These are phyloP conservation scores for Mycocentrospora acerina DNA, from an alignment of 2,329 filamentous ascomycete species.

Conservation along the genomic window DNA sequence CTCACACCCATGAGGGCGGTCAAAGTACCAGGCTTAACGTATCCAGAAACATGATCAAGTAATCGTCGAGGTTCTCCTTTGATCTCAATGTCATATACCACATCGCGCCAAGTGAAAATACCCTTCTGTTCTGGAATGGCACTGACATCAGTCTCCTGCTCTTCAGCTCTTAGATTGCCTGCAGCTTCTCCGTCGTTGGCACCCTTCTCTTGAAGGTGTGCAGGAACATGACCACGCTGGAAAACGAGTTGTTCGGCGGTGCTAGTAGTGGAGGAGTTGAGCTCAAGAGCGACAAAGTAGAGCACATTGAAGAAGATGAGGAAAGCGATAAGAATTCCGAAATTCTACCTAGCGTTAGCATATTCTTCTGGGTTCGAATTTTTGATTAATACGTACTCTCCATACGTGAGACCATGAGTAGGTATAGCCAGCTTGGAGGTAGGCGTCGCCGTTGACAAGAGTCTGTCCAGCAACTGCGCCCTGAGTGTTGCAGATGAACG, in stretches of 20 bases:
- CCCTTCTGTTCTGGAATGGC: slow-evolving; percentile 45
- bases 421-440: slow-evolving; percentile 28
- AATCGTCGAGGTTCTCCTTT: slow-evolving; percentile 52
- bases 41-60: slow-evolving; percentile 57
- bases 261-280: slow-evolving; percentile 64
- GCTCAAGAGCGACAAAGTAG: slow-evolving; percentile 65
- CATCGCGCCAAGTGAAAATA: slow-evolving; percentile 43
- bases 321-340: slow-evolving; percentile 66
- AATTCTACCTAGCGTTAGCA: slow-evolving; percentile 3
- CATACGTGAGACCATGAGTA: slow-evolving; percentile 50
- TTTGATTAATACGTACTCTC: slow-evolving; percentile 35
- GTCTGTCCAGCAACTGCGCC: slow-evolving; percentile 43
- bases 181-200: slow-evolving; percentile 40
- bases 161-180: slow-evolving; percentile 26
- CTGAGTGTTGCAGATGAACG: slow-evolving; percentile 41
- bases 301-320: slow-evolving; percentile 63
- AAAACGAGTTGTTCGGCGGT: slow-evolving; percentile 72
- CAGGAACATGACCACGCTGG: slow-evolving; percentile 46
- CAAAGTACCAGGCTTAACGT: slow-evolving; percentile 58
- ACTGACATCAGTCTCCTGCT: slow-evolving; percentile 41
- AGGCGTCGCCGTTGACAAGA: slow-evolving; percentile 45
- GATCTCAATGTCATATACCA: slow-evolving; percentile 38
- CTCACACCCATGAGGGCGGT: slow-evolving; percentile 41
- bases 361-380: neutral
- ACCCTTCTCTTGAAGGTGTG: slow-evolving; percentile 37